Conservation (phyloP, 2,329 filamentous ascomycete species). For the Xylariaceae sp. region DNA sequence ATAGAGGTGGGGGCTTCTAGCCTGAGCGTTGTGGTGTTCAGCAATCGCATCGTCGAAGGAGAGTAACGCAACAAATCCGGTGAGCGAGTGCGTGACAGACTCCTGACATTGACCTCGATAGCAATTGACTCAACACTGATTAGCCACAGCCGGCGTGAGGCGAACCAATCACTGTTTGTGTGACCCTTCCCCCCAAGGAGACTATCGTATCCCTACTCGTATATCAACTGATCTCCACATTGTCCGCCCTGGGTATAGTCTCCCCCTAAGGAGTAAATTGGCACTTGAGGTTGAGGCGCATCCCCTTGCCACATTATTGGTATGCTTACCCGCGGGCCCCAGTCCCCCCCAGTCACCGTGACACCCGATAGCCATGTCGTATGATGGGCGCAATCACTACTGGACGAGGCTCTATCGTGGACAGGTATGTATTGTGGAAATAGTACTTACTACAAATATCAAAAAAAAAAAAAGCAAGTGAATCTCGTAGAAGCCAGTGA, state of each 20-base stretch:
- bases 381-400: neutral
- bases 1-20: neutral
- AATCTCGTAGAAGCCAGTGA: no score
- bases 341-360: neutral
- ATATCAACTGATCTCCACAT: no score
- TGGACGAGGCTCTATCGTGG: neutral
- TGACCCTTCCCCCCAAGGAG: neutral
- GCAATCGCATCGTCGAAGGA: conserved; percentile 3
- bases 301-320: neutral
- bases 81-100: neutral
- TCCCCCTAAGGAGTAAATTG: no score
- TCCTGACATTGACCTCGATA: neutral
- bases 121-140: neutral
- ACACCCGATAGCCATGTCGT: neutral
- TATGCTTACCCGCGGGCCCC: neutral
- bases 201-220: no score
- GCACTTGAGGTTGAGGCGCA: neutral
- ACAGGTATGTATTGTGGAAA: neutral
- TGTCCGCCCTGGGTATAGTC: no score
- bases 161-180: neutral
- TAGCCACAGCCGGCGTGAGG: neutral
- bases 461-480: neutral
- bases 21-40: neutral
- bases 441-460: neutral
- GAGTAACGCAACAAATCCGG: neutral